Evolutionary conservation across 2,329 filamentous ascomycete genomes (phyloP).

Genomic region (Talaromyces funiculosus): DNA sequence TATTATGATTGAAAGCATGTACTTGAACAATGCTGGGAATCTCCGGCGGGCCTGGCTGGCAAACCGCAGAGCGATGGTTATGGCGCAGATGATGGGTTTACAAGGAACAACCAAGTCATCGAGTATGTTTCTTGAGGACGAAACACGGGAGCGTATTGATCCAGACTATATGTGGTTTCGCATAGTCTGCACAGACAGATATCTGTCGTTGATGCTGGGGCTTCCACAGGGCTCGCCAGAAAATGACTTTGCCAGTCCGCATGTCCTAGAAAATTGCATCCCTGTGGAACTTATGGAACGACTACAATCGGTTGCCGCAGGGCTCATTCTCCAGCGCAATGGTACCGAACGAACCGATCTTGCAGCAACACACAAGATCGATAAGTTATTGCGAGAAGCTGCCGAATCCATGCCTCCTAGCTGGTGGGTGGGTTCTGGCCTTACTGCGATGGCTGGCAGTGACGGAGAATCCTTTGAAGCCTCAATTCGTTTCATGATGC

Average conservation of each 20-base stretch:
- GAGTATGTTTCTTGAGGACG: constrained; percentile 21
- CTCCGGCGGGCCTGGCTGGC: constrained; percentile 38
- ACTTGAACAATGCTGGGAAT: constrained; percentile 36
- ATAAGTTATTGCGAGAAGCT: background rate
- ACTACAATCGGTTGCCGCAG: constrained; percentile 39
- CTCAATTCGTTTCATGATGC: constrained; percentile 1
- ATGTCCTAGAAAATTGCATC: constrained; percentile 35
- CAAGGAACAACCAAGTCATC: background rate
- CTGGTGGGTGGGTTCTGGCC: background rate
- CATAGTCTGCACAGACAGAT: constrained; percentile 34
- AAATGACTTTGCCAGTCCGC: constrained; percentile 41
- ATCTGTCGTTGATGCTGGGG: constrained; percentile 38
- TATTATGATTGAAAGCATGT: constrained; percentile 39
- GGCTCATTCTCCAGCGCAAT: constrained; percentile 48
- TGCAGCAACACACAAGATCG: background rate
- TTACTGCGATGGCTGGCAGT: background rate
- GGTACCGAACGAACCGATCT: background rate
- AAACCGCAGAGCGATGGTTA: constrained; percentile 33
- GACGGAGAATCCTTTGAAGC: background rate
- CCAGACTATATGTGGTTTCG: constrained; percentile 33
- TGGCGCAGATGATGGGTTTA: constrained; percentile 42
- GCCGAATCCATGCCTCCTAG: background rate
- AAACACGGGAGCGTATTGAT: background rate
- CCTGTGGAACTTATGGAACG: constrained; percentile 43
- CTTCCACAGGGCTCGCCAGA: constrained; percentile 29